Evolutionary conservation across 495 filamentous ascomycete genomes (phyloP).

Genomic region (Penicillium crystallinum): DNA sequence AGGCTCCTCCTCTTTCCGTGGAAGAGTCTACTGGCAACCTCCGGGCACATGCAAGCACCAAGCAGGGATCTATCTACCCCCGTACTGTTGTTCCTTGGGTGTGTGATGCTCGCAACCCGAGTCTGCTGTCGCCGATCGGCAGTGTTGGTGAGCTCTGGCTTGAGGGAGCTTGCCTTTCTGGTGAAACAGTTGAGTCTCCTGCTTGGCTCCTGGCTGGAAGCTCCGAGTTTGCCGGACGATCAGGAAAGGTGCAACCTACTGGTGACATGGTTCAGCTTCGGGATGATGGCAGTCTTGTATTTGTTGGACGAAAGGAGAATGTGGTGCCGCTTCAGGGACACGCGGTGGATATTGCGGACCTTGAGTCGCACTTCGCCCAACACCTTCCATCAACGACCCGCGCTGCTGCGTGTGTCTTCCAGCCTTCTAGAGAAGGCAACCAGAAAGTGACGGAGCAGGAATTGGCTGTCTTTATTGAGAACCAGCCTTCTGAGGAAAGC

Average conservation of each 20-base stretch:
- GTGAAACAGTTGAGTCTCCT: slow-evolving; percentile 22
- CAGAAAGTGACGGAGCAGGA: slow-evolving; percentile 9
- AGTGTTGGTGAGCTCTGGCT: slow-evolving; percentile 33
- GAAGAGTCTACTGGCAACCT: slow-evolving; percentile 22
- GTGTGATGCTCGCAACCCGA: slow-evolving; percentile 27
- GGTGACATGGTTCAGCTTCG: slow-evolving; percentile 30
- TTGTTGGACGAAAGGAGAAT: slow-evolving; percentile 30
- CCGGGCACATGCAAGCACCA: slow-evolving; percentile 22
- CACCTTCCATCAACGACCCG: slow-evolving; percentile 25
- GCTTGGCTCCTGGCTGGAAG: slow-evolving; percentile 34
- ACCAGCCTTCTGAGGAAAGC: slow-evolving; percentile 10
- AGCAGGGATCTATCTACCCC: slow-evolving; percentile 28
- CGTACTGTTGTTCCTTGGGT: slow-evolving; percentile 28
- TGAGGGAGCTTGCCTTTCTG: slow-evolving; percentile 22
- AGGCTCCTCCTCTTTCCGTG: slow-evolving; percentile 22
- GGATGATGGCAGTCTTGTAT: slow-evolving; percentile 27
- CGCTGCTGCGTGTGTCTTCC: slow-evolving; percentile 21
- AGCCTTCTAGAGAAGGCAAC: slow-evolving; percentile 9
- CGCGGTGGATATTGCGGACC: slow-evolving; percentile 30
- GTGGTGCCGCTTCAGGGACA: slow-evolving; percentile 29
- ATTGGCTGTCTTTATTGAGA: slow-evolving; percentile 30
- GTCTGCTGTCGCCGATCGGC: slow-evolving; percentile 28
- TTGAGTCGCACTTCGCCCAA: slow-evolving; percentile 24
- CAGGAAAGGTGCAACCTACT: slow-evolving; percentile 23
- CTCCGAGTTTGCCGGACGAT: slow-evolving; percentile 20